phyloP scores from a whole-genome alignment of 495 filamentous ascomycete species.

The Penicillium desertorum region DNA sequence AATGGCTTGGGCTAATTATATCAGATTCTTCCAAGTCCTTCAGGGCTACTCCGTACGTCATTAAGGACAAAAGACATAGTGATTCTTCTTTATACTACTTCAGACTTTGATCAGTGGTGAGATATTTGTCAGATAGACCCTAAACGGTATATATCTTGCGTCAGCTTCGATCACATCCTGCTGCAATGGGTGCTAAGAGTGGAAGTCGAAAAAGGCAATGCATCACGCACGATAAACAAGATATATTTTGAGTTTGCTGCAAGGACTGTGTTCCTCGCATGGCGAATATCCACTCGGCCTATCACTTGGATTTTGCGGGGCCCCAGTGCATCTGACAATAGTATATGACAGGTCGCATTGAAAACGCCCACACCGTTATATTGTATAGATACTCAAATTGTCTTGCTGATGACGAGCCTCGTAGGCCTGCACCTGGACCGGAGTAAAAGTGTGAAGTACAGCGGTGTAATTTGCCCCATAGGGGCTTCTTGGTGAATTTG shows the following conservation, averaged over 20 bases:
- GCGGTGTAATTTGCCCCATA: background rate
- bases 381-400: background rate
- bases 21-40: background rate
- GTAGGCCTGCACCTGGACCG: background rate
- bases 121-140: constrained; percentile 11
- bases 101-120: background rate
- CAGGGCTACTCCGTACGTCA: background rate
- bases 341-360: constrained; percentile 28
- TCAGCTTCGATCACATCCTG: constrained; percentile 38
- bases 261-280: constrained; percentile 50
- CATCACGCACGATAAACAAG: constrained; percentile 24
- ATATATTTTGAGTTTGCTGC: constrained; percentile 52
- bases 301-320: constrained; percentile 5
- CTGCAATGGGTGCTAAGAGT: constrained; percentile 34
- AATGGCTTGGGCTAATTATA: background rate
- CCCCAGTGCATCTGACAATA: constrained; percentile 7
- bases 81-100: background rate
- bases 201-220: constrained; percentile 3
- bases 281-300: constrained; percentile 24
- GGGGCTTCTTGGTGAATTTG: background rate
- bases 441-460: background rate
- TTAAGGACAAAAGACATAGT: background rate
- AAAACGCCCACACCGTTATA: constrained; percentile 35
- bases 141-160: constrained; percentile 19
- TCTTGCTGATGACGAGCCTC: background rate